Evolutionary conservation across 2,329 filamentous ascomycete genomes (phyloP).

Genomic region (Botrytis porri): DNA sequence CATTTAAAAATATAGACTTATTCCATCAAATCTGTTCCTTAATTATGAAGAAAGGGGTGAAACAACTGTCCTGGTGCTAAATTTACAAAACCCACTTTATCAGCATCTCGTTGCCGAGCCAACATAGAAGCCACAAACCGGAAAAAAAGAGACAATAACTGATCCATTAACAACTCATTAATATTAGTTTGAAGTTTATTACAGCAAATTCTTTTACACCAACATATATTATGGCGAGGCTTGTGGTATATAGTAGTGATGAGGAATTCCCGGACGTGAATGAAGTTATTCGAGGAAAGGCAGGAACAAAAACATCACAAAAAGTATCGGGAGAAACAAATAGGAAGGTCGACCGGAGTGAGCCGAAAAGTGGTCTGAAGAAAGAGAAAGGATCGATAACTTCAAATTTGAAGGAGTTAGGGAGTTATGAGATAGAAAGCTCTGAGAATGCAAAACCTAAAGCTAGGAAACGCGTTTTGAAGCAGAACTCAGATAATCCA

Average conservation of each 20-base stretch:
- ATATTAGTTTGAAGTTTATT: not conserved
- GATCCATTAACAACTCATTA: not conserved
- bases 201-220: not conserved
- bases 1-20: not conserved
- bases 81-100: constrained; percentile 2
- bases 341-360: not conserved
- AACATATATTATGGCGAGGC: constrained; percentile 24
- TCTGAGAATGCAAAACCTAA: constrained; percentile 21
- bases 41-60: not conserved
- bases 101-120: constrained; percentile 10
- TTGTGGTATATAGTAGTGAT: constrained; percentile 28
- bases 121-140: constrained; percentile 6
- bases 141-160: constrained; percentile 7
- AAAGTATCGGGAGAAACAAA: not conserved
- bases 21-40: not conserved
- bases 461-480: constrained; percentile 30
- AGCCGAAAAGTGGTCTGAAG: not conserved
- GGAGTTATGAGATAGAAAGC: constrained; percentile 5
- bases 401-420: constrained; percentile 6
- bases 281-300: constrained; percentile 19
- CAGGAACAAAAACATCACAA: not conserved
- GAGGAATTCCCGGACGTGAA: constrained; percentile 29
- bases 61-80: not conserved
- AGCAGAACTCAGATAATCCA: constrained; percentile 29
- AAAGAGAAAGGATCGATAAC: not conserved